Base-by-base conservation (phyloP, 345 rosid species). In the Eucalyptus dawsonii region DNA sequence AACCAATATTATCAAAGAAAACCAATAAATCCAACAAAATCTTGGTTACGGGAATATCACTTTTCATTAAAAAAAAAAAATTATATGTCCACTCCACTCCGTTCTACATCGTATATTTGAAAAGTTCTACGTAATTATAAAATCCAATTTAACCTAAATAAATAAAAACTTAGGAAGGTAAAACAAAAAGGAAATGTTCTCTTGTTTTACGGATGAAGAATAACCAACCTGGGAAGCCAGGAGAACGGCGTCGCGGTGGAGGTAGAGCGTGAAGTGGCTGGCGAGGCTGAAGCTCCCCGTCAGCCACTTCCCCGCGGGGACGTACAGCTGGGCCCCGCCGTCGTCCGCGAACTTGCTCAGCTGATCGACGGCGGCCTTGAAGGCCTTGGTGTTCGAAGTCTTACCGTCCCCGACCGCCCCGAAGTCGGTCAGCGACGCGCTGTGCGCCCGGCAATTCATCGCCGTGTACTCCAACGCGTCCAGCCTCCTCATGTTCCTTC, bases 401-500 rank as follows among this genome's bases (percentile, higher is more conserved):
- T 54, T 34, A 21, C 99, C 99, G 90, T 97, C 99, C 14, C 98
- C 98, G 27, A 96, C 97, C 25, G 95, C 99, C 60, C 99, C 99
- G 80, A 92, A 97, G 81, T 97, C 99, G 51, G 98, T 97, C 50
- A 97, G 88, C 31, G 98, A 94, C 11, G 95, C 98, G 86, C 94
- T 95, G 90, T 96, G 97, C 58, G 94, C 95, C 90, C 99, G 95
- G 92, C 99, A 97, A 17, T 89, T 95, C 14, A 94, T 93, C 9
- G 97, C 99, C 67, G 88, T 90, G 95, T 97, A 97, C 93, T 95
- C 96, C 50, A 96, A 91, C 3, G 94, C 89, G 11, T 92, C 93
- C 60, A 87, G 44, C 6, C 60, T 34, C 91, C 89, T 91, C 16
- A 50, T 87, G 50, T 89, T 92, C 87, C 94, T 92, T 90, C 94